Percentiles rank a stretch among this genome's conserved stretches.
Conservation (phyloP, 1,284 basidiomycete genomes). For the Phellinidium pouzarii region DNA sequence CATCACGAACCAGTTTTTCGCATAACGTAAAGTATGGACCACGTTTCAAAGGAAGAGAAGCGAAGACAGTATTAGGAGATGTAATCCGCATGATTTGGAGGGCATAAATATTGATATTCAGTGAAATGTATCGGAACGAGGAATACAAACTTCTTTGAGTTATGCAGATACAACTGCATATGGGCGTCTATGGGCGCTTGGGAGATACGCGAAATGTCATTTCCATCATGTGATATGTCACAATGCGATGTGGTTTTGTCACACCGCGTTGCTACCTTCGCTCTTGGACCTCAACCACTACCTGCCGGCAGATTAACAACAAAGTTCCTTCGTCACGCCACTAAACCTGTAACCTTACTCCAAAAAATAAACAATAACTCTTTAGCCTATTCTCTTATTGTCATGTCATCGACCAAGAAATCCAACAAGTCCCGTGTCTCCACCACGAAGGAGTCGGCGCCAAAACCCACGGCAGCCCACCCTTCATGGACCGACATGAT, state of each 20-base stretch:
- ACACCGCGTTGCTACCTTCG: conserved; percentile 9
- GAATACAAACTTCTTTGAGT: too few relatives aligned
- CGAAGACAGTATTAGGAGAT: too few relatives aligned
- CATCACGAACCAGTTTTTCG: too few relatives aligned
- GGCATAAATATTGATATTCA: too few relatives aligned
- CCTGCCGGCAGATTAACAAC: neutral
- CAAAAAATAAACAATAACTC: neutral
- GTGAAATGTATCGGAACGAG: too few relatives aligned
- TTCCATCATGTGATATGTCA: neutral
- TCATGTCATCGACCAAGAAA: conserved; percentile 28
- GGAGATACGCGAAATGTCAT: neutral
- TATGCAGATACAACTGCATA: neutral
- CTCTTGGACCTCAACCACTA: conserved; percentile 16
- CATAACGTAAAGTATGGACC: too few relatives aligned
- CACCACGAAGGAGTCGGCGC: conserved; percentile 27
- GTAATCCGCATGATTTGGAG: too few relatives aligned
- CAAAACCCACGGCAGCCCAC: conserved; percentile 30
- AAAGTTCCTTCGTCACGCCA: neutral
- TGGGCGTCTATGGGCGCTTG: neutral
- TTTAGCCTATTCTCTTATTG: neutral
- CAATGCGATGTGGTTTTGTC: neutral
- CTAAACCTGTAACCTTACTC: neutral
- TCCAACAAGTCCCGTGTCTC: conserved; percentile 29
- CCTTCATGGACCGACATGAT: conserved; percentile 50
- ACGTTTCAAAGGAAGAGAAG: too few relatives aligned